Evolutionary conservation across 1,284 basidiomycete species (phyloP), one percentile per base, ranked within the genome.

Genomic region (Cryptococcus maquisensis): DNA sequence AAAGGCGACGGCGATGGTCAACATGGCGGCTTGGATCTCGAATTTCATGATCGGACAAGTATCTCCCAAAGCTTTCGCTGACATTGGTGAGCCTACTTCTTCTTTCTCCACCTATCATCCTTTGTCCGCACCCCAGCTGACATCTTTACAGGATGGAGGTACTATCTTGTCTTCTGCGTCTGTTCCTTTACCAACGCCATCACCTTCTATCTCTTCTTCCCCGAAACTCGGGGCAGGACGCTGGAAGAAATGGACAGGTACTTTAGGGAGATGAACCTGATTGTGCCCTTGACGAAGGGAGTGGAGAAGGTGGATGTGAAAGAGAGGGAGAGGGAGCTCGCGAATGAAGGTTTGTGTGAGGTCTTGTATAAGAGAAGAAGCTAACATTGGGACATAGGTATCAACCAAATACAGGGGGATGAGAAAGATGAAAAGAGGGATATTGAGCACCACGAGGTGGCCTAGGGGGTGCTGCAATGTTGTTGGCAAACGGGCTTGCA

Each of bases 171-270:
- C 20, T 85, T 85, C 56, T 82, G 82, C 2, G 80, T 86, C 50
- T 83, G 82, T 63, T 78, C 80, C 9, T 81, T 83, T 70, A 82
- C 82, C 13, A 85, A 85, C 63, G 83, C 83, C 0, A 62, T 84
- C 5, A 81, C 81, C 58, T 80, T 84, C 62, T 84, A 80, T 79
- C 73, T 68, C 24, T 65, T 76, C 56, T 71, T 73, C 61, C 75
- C 74, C 28, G 75, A 49, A 40, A 56, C 49, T n/a, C 20, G 26
- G 9, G 51, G 51, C 13, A 48, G 62, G 21, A 83, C 81, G 0
- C 35, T 67, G 46, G 65, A 73, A 78, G 82, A 83, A 67, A 82
- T 84, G 79, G 83, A 84, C 65, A 66, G 74, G 3, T 78, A 82
- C 57, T 83, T 85, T 68, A 73, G 78, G 42, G 74, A 74, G 20